Base-by-base conservation (phyloP, 1,139 yeast genomes). In the Debaryomyces robertsiae region DNA sequence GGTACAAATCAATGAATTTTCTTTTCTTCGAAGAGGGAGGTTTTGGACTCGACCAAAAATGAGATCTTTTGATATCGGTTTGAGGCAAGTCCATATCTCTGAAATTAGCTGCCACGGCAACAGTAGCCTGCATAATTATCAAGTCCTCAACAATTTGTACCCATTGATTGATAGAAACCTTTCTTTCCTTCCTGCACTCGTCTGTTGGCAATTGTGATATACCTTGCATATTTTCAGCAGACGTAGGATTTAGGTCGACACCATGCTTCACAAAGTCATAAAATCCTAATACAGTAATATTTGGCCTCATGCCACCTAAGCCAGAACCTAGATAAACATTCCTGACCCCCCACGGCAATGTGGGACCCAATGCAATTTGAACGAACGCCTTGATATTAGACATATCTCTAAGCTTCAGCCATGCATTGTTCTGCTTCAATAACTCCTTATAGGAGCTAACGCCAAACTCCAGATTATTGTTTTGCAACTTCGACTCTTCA, bases 301-400 rank as follows among this genome's bases (percentile, higher is more conserved):
- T 93, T 2, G 98, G 98, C 53, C 80, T 84, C 98, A 93, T 93
- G 10, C 97, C 97, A 4, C 98, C 98, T 15, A 93, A 69, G 0
- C 98, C 98, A 2, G 96, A 86, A 0, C 97, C 97, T 47, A 91
- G 63, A 45, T 81, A 90, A 11, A 93, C 90, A 58, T 93, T 91
- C 44, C 98, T 69, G 0, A 89, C 95, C n/a, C 98, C 98, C 97
- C 98, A 91, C 0, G 90, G 84, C 30, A 93, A 72, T 2, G 85
- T 77, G 0, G 96, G 93, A 0, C 96, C 95, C 10, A 90, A 75
- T 0, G 93, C 90, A 39, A 93, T 81, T 58, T 93, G 98, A 3
- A 93, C 93, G 71, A 93, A 93, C 0, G 97, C 98, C 58, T 93
- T 93, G 38, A 93, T 79, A 33, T 79, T 77, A 2, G 86, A 75